phyloP scores from a whole-genome alignment of 441 rosid genomes.

The Pelargonium fulgidum region DNA sequence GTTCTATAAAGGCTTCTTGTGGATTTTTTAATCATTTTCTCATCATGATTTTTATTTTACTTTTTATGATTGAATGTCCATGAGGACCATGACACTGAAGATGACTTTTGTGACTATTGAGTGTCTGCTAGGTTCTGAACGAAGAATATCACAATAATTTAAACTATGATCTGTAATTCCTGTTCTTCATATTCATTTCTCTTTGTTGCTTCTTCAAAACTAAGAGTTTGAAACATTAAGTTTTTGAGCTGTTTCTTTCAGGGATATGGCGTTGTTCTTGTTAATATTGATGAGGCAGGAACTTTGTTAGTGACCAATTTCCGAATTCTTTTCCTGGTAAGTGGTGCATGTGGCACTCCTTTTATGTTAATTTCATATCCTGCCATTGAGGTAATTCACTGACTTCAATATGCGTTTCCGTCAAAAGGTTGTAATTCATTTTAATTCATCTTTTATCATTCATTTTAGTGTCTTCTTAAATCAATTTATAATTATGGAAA shows the following conservation, averaged over 20 bases:
- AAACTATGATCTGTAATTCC: not conserved
- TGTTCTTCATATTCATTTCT: not conserved
- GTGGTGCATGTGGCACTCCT: conserved; percentile 21
- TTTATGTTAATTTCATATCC: conserved; percentile 3
- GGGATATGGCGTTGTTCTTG: conserved; percentile 78
- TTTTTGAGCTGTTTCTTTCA: conserved; percentile 31
- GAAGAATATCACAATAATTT: conserved; percentile 3
- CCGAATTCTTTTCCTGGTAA: conserved; percentile 86
- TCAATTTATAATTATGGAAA: not conserved
- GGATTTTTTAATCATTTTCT: too few relatives aligned
- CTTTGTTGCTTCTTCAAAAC: conserved; percentile 1
- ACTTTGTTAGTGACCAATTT: conserved; percentile 78
- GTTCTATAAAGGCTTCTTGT: too few relatives aligned
- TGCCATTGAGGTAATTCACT: not conserved
- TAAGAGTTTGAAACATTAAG: not conserved
- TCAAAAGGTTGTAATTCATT: not conserved
- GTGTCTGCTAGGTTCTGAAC: not conserved
- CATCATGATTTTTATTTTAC: too few relatives aligned
- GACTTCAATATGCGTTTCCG: not conserved
- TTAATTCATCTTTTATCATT: not conserved
- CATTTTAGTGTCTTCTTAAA: not conserved
- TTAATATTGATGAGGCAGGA: conserved; percentile 78
- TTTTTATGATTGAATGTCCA: too few relatives aligned
- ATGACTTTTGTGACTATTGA: not conserved
- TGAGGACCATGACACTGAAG: not conserved